These are phyloP conservation scores for Didymella sp. DNA, from an alignment of 2,329 filamentous ascomycete genomes.

Conservation along the genomic window DNA sequence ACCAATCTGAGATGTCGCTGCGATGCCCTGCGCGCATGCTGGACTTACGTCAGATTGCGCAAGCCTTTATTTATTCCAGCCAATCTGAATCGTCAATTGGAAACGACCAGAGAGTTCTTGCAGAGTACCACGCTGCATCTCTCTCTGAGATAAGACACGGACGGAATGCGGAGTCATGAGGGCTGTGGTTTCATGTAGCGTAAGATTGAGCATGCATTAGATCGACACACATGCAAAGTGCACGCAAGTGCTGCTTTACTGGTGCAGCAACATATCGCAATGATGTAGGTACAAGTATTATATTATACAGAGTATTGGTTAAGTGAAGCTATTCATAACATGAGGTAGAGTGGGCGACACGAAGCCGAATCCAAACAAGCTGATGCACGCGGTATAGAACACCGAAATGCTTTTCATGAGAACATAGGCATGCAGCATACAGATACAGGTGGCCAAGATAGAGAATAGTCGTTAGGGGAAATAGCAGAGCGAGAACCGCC, in stretches of 20 bases:
- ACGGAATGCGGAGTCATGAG: neutral
- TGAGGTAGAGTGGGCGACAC: neutral
- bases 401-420: slow-evolving; percentile 1
- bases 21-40: neutral
- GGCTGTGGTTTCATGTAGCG: neutral
- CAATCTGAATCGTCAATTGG: neutral
- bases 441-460: neutral
- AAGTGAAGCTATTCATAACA: neutral
- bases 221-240: neutral
- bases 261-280: neutral
- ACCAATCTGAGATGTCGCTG: neutral
- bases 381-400: slow-evolving; percentile 5
- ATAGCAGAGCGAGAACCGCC: slow-evolving; percentile 1
- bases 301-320: slow-evolving; percentile 3
- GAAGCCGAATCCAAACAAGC: neutral
- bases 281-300: neutral
- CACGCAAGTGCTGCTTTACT: neutral
- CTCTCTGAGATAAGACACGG: neutral
- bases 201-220: neutral
- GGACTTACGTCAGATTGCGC: neutral
- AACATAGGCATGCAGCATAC: neutral
- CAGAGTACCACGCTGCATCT: neutral
- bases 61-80: neutral
- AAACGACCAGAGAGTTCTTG: neutral
- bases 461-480: slow-evolving; percentile 5